Base-by-base conservation (phyloP, 352 stramenopile species). In the Thalassiosira livingstoniorum region DNA sequence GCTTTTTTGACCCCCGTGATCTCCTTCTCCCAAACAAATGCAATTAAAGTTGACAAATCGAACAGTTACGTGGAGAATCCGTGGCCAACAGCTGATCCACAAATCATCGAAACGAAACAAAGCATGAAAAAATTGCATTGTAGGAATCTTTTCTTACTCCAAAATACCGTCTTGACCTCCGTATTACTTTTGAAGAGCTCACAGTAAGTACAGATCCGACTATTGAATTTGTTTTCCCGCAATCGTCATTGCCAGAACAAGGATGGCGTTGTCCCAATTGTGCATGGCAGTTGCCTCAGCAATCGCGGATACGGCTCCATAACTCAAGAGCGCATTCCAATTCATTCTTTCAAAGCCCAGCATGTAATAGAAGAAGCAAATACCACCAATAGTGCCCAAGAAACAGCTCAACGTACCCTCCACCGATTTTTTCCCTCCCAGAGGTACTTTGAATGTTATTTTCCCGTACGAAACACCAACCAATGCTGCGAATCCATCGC, bases 341-440 rank as follows among this genome's bases (percentile, higher is more conserved):
- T 87, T 54, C 25, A 85, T 25, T 25, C 87, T 47, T 27, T 80
- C 71, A 32, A 94, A 67, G 4, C 80, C 80, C 32, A 87, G 72
- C 64, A 86, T 73, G 37, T 86, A 91, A 11, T 80, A 81, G 66
- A 83, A 90, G 25, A 91, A 81, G 42, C 83, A 87, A 31, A 79
- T 86, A 4, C 83, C 89, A 18, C 62, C 65, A 4, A 89, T 78
- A 1, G 87, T 92, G 15, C 87, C 87, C 2, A 94, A 25, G 70
- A 90, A 83, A 18, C 91, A 86, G 15, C 79, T 84, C 3, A 94
- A 31, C 45, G 75, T 89, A 7, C 90, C 90, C 64, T 94, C 90
- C n/a, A 94, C 82, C 10, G 74, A 89, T 74, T 94, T 94, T 2
- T 76, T 39, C 63, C 71, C 72, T 29, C 75, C 78, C 0, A 94